Evolutionary conservation across 768 basidiomycete species (phyloP).

Genomic region (Fomitopsis pulvina): DNA sequence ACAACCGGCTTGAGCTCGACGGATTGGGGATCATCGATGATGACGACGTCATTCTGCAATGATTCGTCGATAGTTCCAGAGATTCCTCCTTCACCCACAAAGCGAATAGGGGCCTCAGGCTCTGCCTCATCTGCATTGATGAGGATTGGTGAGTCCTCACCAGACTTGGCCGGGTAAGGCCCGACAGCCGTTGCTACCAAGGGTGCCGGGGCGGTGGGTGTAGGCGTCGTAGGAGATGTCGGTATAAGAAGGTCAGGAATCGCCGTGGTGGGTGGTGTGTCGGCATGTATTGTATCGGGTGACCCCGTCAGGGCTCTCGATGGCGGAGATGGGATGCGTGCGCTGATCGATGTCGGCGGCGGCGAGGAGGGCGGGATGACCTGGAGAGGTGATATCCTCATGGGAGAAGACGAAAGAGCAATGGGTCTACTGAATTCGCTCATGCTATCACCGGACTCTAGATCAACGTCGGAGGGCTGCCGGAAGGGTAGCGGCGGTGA

Average conservation of each 20-base stretch:
- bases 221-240: not conserved
- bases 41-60: slow-evolving; percentile 24
- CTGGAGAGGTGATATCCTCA: not conserved
- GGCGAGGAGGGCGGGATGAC: not conserved
- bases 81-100: slow-evolving; percentile 52
- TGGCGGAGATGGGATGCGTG: slow-evolving; percentile 1
- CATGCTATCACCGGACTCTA: slow-evolving; percentile 16
- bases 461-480: slow-evolving; percentile 4
- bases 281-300: slow-evolving; percentile 1
- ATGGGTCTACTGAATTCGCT: slow-evolving; percentile 6
- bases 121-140: slow-evolving; percentile 14
- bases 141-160: slow-evolving; percentile 20
- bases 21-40: slow-evolving; percentile 32
- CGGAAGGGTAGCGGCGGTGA: not conserved
- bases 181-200: not conserved
- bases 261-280: slow-evolving; percentile 1
- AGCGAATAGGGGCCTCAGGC: slow-evolving; percentile 42
- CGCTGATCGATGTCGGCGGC: not conserved
- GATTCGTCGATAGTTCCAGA: slow-evolving; percentile 31
- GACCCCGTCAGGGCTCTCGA: slow-evolving; percentile 3
- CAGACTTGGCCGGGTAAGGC: slow-evolving; percentile 6
- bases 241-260: slow-evolving; percentile 12
- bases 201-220: slow-evolving; percentile 6
- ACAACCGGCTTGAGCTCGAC: slow-evolving; percentile 26
- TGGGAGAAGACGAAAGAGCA: not conserved